Evolutionary conservation across 352 stramenopile genomes (phyloP).

Genomic region (Pythium periplocum): DNA sequence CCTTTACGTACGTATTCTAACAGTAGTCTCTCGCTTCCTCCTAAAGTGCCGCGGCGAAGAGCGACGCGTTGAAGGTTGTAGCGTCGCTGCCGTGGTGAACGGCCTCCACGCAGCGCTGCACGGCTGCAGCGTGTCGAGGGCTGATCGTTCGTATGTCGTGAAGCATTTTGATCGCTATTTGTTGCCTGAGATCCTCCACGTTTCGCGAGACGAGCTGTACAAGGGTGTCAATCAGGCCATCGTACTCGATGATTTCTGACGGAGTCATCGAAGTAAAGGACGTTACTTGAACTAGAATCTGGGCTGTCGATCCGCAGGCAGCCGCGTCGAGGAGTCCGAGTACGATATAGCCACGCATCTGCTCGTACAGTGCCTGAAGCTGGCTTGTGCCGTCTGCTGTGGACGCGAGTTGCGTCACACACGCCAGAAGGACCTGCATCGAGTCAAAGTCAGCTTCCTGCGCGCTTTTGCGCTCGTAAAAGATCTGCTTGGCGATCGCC

Average conservation of each 20-base stretch:
- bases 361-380: slow-evolving; percentile 39
- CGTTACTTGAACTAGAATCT: slow-evolving; percentile 22
- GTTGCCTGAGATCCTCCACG: slow-evolving; percentile 55
- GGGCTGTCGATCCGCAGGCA: slow-evolving; percentile 28
- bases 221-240: slow-evolving; percentile 28
- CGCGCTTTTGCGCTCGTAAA: slow-evolving; percentile 49
- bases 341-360: slow-evolving; percentile 48
- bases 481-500: slow-evolving; percentile 70
- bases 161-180: slow-evolving; percentile 48
- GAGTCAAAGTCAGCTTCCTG: slow-evolving; percentile 27
- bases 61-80: slow-evolving; percentile 36
- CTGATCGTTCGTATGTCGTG: slow-evolving; percentile 29
- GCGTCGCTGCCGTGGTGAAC: slow-evolving; percentile 30
- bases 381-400: slow-evolving; percentile 9
- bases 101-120: slow-evolving; percentile 27
- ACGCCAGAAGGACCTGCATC: slow-evolving; percentile 46
- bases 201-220: slow-evolving; percentile 41
- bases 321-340: slow-evolving; percentile 33
- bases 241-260: slow-evolving; percentile 30
- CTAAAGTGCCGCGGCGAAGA: slow-evolving; percentile 35
- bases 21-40: no score
- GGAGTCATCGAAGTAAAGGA: not conserved
- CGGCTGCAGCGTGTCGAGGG: slow-evolving; percentile 17
- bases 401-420: slow-evolving; percentile 40
- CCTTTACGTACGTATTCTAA: no score